phyloP scores from a whole-genome alignment of 1,284 basidiomycete genomes.

The Trichosporon sp. region DNA sequence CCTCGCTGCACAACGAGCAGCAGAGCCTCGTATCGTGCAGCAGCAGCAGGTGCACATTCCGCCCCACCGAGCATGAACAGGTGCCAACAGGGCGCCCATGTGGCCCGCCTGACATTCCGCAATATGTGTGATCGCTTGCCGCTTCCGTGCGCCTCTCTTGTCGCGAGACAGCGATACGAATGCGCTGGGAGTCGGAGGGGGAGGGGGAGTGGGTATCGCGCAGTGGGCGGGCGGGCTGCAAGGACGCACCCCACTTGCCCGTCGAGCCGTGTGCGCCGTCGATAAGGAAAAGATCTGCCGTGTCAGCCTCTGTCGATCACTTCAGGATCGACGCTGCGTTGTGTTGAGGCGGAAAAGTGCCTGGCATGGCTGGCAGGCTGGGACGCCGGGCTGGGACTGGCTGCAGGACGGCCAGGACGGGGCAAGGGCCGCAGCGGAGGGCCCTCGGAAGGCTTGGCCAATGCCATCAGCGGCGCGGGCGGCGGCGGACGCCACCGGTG shows the following conservation, averaged over 20 bases:
- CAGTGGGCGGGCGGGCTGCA: too few relatives aligned
- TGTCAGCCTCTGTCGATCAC: neutral
- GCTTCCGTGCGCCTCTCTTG: neutral
- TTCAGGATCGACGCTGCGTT: neutral
- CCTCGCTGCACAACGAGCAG: too few relatives aligned
- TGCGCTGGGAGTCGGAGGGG: too few relatives aligned
- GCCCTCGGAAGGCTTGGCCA: neutral
- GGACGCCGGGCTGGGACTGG: neutral
- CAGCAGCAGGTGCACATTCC: neutral
- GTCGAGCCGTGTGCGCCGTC: neutral
- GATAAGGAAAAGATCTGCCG: neutral
- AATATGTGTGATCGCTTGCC: neutral
- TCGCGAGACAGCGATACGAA: neutral
- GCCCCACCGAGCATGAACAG: neutral
- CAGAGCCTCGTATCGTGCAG: neutral
- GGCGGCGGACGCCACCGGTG: neutral
- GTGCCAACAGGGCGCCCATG: neutral
- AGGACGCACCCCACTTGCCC: neutral
- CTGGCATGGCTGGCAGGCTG: neutral
- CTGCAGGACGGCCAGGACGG: too few relatives aligned
- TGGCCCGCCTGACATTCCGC: neutral
- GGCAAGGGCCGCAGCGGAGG: neutral
- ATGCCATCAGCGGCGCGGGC: neutral
- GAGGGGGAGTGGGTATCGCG: too few relatives aligned
- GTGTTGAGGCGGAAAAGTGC: neutral